phyloP scores from a whole-genome alignment of 352 stramenopile genomes.

The Pythium oligandrum region DNA sequence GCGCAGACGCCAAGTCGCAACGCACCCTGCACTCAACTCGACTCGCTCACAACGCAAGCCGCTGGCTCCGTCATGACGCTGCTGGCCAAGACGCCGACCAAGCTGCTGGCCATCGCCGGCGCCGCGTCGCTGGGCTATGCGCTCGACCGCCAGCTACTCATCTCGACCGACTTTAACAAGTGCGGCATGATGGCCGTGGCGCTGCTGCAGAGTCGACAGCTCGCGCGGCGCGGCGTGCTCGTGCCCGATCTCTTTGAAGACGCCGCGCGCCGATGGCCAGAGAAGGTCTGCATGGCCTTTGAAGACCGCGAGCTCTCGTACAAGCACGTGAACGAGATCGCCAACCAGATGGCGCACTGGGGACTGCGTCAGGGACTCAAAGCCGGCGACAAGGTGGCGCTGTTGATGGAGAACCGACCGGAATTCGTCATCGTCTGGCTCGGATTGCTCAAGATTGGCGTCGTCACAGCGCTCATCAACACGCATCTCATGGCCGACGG shows the following conservation, averaged over 20 bases:
- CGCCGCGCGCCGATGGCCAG: slow-evolving; percentile 42
- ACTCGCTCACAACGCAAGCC: too few species aligned
- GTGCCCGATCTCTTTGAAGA: slow-evolving; percentile 62
- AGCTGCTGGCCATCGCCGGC: slow-evolving; percentile 27
- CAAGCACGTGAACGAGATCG: slow-evolving; percentile 46
- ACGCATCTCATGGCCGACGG: slow-evolving; percentile 59
- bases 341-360: slow-evolving; percentile 79
- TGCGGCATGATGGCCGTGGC: slow-evolving; percentile 29
- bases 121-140: neutral
- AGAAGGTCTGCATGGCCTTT: slow-evolving; percentile 61
- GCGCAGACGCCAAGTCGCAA: too few species aligned
- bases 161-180: slow-evolving; percentile 55
- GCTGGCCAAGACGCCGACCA: slow-evolving; percentile 14
- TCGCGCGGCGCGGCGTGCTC: slow-evolving; percentile 29
- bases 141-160: slow-evolving; percentile 37
- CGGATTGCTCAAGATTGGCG: slow-evolving; percentile 77
- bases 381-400: slow-evolving; percentile 59
- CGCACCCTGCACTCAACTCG: too few species aligned
- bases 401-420: slow-evolving; percentile 85
- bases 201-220: slow-evolving; percentile 35
- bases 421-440: slow-evolving; percentile 84
- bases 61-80: neutral
- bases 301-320: slow-evolving; percentile 50
- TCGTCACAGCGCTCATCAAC: slow-evolving; percentile 85
- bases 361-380: slow-evolving; percentile 41